A percentile compares a stretch with the other conserved stretches of the same genome.
Conservation (phyloP, 257 asterid species). For the Thymus mandschuricus region DNA sequence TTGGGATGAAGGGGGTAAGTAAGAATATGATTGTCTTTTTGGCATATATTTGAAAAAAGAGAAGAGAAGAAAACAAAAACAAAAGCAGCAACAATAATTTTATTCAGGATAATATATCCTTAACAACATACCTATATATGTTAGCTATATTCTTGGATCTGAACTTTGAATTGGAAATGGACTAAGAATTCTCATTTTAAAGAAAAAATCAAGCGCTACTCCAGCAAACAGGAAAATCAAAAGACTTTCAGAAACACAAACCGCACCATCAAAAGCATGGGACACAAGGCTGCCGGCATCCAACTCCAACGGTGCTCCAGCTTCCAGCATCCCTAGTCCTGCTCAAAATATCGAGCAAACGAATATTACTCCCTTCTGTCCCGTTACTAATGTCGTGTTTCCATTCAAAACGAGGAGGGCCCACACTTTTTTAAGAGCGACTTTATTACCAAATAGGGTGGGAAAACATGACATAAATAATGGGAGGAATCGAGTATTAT, state of each 20-base stretch:
- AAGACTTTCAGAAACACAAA: conserved; percentile 73
- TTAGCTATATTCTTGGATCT: conserved; percentile 34
- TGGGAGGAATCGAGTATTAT: background rate
- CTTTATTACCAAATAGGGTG: too few species aligned
- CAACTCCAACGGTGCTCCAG: conserved; percentile 62
- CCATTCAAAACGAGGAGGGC: too few species aligned
- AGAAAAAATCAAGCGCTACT: conserved; percentile 79
- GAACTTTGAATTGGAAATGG: conserved; percentile 71
- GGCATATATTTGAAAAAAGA: too few species aligned
- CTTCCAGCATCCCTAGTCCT: conserved; percentile 79
- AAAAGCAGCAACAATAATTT: background rate
- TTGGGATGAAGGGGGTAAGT: too few species aligned
- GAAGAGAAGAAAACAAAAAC: too few species aligned
- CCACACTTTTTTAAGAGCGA: too few species aligned
- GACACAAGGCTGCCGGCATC: conserved; percentile 55
- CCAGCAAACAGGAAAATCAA: conserved; percentile 81
- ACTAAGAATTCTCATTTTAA: conserved; percentile 70
- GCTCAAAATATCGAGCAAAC: conserved; percentile 28
- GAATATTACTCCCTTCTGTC: background rate
- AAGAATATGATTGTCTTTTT: too few species aligned
- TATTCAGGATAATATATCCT: background rate
- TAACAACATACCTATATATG: conserved; percentile 10
- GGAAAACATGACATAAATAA: too few species aligned
- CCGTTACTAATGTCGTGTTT: too few species aligned
- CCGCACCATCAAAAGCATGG: conserved; percentile 60